Conservation (phyloP, 768 basidiomycete genomes). For the Trametes coccinea region DNA sequence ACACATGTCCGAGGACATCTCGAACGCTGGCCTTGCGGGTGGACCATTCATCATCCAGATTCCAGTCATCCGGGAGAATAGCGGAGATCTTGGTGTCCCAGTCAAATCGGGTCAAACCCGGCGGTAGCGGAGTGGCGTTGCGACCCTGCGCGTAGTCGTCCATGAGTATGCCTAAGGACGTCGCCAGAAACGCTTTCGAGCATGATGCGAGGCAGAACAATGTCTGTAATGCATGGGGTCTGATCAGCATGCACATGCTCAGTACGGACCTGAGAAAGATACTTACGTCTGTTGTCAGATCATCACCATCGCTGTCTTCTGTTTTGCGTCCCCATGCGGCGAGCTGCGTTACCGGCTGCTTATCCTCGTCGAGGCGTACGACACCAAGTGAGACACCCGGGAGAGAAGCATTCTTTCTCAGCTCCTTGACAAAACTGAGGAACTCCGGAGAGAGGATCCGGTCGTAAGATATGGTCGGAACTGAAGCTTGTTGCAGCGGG, state of each 20-base stretch:
- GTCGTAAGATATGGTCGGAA: neutral
- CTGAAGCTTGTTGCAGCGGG: neutral
- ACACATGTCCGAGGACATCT: slow-evolving; percentile 43
- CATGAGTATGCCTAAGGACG: slow-evolving; percentile 34
- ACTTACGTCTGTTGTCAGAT: slow-evolving; percentile 18
- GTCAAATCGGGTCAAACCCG: slow-evolving; percentile 22
- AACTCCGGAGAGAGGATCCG: slow-evolving; percentile 9
- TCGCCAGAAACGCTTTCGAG: slow-evolving; percentile 35
- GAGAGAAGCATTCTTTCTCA: slow-evolving; percentile 10
- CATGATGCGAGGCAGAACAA: slow-evolving; percentile 34
- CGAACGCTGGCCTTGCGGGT: slow-evolving; percentile 36
- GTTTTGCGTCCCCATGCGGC: slow-evolving; percentile 17
- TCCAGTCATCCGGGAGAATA: slow-evolving; percentile 44
- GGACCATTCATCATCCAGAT: slow-evolving; percentile 41
- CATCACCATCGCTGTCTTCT: slow-evolving; percentile 18
- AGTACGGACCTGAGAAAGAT: neutral
- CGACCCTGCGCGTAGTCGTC: slow-evolving; percentile 35
- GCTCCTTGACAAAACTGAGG: slow-evolving; percentile 10
- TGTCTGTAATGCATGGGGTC: slow-evolving; percentile 22
- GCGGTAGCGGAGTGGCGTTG: slow-evolving; percentile 29
- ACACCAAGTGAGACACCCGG: slow-evolving; percentile 22
- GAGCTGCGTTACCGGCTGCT: slow-evolving; percentile 6
- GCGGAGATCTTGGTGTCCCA: slow-evolving; percentile 37
- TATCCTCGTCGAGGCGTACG: slow-evolving; percentile 11
- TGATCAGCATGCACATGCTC: neutral